Evolutionary conservation across 2,329 filamentous ascomycete species (phyloP).

Genomic region (Scedosporium dehoogii): DNA sequence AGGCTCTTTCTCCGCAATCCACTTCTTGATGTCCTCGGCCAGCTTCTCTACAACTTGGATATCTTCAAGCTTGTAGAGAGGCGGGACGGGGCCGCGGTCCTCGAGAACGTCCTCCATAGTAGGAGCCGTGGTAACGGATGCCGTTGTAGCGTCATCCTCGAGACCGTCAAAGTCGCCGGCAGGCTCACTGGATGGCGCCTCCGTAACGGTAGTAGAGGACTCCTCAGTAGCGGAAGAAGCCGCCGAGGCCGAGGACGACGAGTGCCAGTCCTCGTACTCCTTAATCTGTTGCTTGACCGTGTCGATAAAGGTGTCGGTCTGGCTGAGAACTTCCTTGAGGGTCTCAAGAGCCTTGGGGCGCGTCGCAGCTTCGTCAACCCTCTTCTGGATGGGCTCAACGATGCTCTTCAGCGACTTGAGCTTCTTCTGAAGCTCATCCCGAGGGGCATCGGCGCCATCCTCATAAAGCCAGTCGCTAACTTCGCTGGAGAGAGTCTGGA

Average conservation of each 20-base stretch:
- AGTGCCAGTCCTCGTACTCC: conserved; percentile 54
- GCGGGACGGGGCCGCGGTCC: conserved; percentile 45
- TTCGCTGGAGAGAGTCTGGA: conserved; percentile 58
- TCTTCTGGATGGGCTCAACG: conserved; percentile 64
- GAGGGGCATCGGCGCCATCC: conserved; percentile 67
- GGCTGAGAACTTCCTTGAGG: conserved; percentile 61
- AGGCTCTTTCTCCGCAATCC: conserved; percentile 64
- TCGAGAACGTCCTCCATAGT: conserved; percentile 33
- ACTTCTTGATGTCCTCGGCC: conserved; percentile 53
- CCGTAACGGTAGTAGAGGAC: conserved; percentile 31
- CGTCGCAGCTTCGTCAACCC: conserved; percentile 60
- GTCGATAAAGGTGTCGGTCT: conserved; percentile 59
- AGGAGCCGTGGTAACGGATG: conserved; percentile 25
- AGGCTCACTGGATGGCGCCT: conserved; percentile 32
- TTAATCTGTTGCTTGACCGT: conserved; percentile 61
- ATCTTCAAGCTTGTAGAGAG: conserved; percentile 65
- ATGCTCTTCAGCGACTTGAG: conserved; percentile 69
- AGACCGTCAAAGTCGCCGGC: conserved; percentile 60
- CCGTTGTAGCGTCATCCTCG: conserved; percentile 54
- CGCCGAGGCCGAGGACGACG: conserved; percentile 40
- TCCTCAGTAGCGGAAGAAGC: conserved; percentile 31
- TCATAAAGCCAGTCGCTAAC: conserved; percentile 87
- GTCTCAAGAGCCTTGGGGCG: conserved; percentile 60
- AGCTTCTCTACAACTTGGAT: conserved; percentile 53
- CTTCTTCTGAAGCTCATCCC: conserved; percentile 64